Percentiles rank a stretch among this genome's conserved stretches.
Evolutionary conservation across 179 eudicot species (phyloP).

Genomic region (Spergularia azorica): DNA sequence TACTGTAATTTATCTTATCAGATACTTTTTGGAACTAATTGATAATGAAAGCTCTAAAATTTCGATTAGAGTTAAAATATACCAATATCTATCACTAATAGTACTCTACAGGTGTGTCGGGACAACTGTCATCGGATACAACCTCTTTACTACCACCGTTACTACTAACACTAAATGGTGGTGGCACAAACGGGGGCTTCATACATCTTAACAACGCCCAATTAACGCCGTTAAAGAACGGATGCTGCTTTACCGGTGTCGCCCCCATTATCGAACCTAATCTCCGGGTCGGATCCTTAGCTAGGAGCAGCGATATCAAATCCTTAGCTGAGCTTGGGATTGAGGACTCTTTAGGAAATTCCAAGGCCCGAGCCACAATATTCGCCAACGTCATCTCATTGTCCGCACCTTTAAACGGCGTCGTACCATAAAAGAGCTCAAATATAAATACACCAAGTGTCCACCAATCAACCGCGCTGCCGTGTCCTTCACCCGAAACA

Average conservation of each 20-base stretch:
- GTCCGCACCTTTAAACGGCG: slow-evolving; percentile 82
- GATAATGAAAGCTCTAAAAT: slow-evolving; percentile 19
- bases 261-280: slow-evolving; percentile 89
- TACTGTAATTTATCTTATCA: background rate
- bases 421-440: slow-evolving; percentile 78
- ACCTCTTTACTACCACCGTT: slow-evolving; percentile 42
- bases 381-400: slow-evolving; percentile 88
- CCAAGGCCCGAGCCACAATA: slow-evolving; percentile 88
- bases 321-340: slow-evolving; percentile 71
- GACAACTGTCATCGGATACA: slow-evolving; percentile 63
- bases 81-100: slow-evolving; percentile 42
- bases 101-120: slow-evolving; percentile 76
- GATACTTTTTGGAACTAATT: background rate
- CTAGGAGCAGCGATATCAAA: slow-evolving; percentile 62
- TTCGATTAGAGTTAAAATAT: slow-evolving; percentile 22
- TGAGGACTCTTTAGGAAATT: slow-evolving; percentile 82
- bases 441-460: slow-evolving; percentile 79
- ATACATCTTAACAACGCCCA: slow-evolving; percentile 90
- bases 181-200: slow-evolving; percentile 75
- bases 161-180: slow-evolving; percentile 41
- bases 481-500: slow-evolving; percentile 92
- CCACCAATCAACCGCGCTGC: slow-evolving; percentile 99
- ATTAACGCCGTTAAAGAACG: slow-evolving; percentile 76
- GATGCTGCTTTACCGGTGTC: slow-evolving; percentile 70
- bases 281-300: slow-evolving; percentile 75